A percentile compares a stretch with the other conserved stretches of the same genome.
Evolutionary conservation across 495 filamentous ascomycete species (phyloP).

Genomic region (Tuber borchii): DNA sequence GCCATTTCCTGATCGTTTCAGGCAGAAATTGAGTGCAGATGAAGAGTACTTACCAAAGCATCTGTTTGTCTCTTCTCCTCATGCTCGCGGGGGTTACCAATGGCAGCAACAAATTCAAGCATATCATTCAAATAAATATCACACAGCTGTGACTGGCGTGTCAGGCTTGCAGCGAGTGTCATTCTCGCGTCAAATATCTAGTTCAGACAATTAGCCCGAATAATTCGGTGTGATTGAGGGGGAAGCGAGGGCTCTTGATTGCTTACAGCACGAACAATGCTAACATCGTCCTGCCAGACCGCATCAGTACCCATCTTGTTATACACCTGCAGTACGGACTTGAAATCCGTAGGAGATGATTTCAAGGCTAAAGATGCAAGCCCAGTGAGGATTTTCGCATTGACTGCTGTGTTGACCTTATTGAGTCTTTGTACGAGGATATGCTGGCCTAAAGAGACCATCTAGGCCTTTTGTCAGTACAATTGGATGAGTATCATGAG

Average conservation of each 20-base stretch:
- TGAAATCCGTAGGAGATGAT: conserved; percentile 70
- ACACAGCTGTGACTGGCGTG: conserved; percentile 61
- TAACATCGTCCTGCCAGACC: conserved; percentile 57
- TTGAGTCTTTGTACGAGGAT: conserved; percentile 92
- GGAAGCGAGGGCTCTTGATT: conserved; percentile 1
- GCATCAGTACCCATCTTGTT: conserved; percentile 64
- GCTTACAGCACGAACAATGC: conserved; percentile 58
- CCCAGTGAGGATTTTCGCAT: conserved; percentile 75
- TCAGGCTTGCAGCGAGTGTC: conserved; percentile 63
- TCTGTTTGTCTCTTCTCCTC: conserved; percentile 44
- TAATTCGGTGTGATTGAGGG: not conserved
- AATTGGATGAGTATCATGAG: not conserved
- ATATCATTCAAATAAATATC: conserved; percentile 74
- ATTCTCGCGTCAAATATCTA: conserved; percentile 69
- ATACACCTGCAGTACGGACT: conserved; percentile 76
- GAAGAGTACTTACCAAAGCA: conserved; percentile 41
- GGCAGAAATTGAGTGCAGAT: conserved; percentile 23
- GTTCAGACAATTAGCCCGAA: conserved; percentile 12
- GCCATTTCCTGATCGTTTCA: conserved; percentile 52
- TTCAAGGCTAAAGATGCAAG: conserved; percentile 67
- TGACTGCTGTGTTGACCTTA: conserved; percentile 67
- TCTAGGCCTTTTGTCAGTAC: conserved; percentile 42
- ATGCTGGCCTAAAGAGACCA: conserved; percentile 86
- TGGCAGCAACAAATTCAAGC: conserved; percentile 79
- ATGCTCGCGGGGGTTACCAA: conserved; percentile 63